A percentile compares a stretch with the other conserved stretches of the same genome.
Evolutionary conservation across 345 rosid genomes (phyloP).

Genomic region (Eucalyptus guilfoylei): DNA sequence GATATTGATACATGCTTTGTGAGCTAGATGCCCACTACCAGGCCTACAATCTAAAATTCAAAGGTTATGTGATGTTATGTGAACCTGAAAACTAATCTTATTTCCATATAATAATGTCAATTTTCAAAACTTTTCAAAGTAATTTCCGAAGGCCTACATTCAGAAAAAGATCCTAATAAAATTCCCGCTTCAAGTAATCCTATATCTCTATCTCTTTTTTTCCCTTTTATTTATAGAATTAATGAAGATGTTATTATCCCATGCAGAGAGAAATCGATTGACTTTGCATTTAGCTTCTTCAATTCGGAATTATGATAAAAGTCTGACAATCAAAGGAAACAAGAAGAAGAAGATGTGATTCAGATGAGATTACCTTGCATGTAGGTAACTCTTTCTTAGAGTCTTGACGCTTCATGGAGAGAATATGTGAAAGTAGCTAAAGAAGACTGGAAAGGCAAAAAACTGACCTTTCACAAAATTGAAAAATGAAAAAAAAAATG

Average conservation of each 20-base stretch:
- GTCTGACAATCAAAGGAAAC: neutral
- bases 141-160: neutral
- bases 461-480: neutral
- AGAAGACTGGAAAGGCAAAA: neutral
- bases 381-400: neutral
- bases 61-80: neutral
- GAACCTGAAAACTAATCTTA: neutral
- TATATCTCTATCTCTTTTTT: neutral
- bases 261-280: neutral
- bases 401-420: neutral
- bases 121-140: neutral
- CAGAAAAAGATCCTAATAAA: neutral
- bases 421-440: neutral
- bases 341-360: neutral
- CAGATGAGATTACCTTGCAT: neutral
- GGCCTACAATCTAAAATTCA: neutral
- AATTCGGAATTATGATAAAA: neutral
- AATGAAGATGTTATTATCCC: neutral
- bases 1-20: neutral
- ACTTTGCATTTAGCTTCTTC: neutral
- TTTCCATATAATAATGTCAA: neutral
- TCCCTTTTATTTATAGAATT: neutral
- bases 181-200: neutral
- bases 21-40: neutral
- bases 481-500: neutral